Evolutionary conservation across 2,329 filamentous ascomycete genomes (phyloP), one percentile per base, ranked within the genome.

Genomic region (Talaromyces atroroseus): DNA sequence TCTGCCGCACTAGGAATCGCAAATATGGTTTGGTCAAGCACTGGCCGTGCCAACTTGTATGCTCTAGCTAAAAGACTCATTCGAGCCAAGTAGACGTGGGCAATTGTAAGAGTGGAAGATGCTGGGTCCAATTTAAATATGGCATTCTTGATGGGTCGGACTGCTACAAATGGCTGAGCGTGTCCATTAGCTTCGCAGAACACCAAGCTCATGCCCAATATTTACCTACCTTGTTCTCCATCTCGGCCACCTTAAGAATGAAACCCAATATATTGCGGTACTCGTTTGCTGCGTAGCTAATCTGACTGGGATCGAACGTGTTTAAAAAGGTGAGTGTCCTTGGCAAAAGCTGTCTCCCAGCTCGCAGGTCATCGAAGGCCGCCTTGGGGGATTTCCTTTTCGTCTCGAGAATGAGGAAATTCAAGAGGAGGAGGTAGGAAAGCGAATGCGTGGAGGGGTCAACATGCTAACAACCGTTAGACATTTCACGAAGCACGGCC

Each of bases 361-460:
- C 79, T 52, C 64, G 63, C 7, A 80, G 64, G 40, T 72, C 64
- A 7, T 75, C 71, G 7, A 74, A 66, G 5, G 74, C 62, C 32
- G 62, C 62, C 56, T 69, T 60, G 36, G 72, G 61, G 54, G 68
- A 60, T 54, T 65, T 67, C 62, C 73, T 68, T 63, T 73, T 66
- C 32, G 65, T 34, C 44, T 59, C 67, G 40, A 73, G 66, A 56
- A 83, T 74, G 59, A 79, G 76, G 32, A 76, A 73, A 48, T 76
- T 68, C 38, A 88, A 74, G 48, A 81, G 73, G 59, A 76, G 78
- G 50, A 84, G 71, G 68, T 85, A 87, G 8, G 81, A 74, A 59
- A 87, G 76, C 18, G 81, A 80, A 66, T 87, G 82, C 40, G 76
- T 68, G 7, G 77, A 68, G 20, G 85, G 83, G 62, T 86, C 76